Evolutionary conservation across 2,329 filamentous ascomycete genomes (phyloP).

Genomic region (Aspergillus ruber): DNA sequence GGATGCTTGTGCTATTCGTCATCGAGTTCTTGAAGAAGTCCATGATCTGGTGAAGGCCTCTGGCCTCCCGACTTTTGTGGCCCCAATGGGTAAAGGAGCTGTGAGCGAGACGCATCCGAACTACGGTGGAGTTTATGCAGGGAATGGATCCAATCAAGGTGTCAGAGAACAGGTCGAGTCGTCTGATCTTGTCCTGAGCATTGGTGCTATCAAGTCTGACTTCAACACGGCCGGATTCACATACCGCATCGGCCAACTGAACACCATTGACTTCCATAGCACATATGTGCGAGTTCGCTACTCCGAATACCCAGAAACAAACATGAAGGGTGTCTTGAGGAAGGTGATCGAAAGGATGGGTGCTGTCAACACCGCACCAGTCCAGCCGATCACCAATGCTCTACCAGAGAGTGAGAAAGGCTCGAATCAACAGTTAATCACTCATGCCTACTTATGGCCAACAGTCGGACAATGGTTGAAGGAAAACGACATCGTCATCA

Average conservation of each 20-base stretch:
- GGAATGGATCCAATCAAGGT: conserved; percentile 61
- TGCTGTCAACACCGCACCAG: conserved; percentile 50
- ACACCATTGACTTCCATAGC: conserved; percentile 78
- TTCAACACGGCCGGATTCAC: conserved; percentile 65
- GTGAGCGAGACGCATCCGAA: conserved; percentile 69
- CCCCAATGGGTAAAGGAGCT: conserved; percentile 82
- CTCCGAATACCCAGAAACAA: conserved; percentile 69
- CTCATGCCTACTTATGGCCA: conserved; percentile 63
- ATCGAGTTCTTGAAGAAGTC: conserved; percentile 66
- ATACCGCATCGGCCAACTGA: conserved; percentile 70
- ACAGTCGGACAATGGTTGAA: conserved; percentile 65
- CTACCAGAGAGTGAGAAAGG: conserved; percentile 30
- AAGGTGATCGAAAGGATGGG: conserved; percentile 58
- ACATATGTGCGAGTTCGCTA: conserved; percentile 67
- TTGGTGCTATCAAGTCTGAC: conserved; percentile 41
- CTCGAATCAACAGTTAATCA: conserved; percentile 35
- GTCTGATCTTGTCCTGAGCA: conserved; percentile 38
- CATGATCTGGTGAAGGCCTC: conserved; percentile 67
- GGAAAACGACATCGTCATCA: conserved; percentile 69
- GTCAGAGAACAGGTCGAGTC: conserved; percentile 35
- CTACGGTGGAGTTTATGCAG: conserved; percentile 79
- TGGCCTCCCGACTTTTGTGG: conserved; percentile 73
- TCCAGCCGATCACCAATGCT: conserved; percentile 52
- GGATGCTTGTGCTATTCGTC: conserved; percentile 75
- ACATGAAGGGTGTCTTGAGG: conserved; percentile 72